Evolutionary conservation across 345 rosid species (phyloP), one percentile per base, ranked within the genome.

Genomic region (Acer saccharum): DNA sequence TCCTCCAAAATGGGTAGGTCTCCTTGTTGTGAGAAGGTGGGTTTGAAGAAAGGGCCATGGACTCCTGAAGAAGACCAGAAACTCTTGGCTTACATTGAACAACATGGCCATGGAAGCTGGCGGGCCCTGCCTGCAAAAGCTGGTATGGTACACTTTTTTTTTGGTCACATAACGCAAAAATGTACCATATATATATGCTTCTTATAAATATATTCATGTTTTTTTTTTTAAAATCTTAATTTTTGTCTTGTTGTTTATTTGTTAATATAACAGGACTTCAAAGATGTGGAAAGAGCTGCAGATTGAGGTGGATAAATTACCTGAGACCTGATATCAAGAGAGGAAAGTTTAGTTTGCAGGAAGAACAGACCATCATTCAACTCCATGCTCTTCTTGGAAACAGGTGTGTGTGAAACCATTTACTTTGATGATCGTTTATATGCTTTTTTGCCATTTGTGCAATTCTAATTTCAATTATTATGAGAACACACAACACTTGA

Each of bases 11-110:
- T 85, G 85, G 85, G 82, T 25, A 73, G 88, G 55, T 77, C 88
- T 25, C 88, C 85, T 13, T 78, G 88, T 44, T 82, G 92, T 10
- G 92, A 86, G 65, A 87, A 87, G 77, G 80, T 77, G 32, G 92
- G 92, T 7, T 69, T 88, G 81, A 88, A 88, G 88, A 88, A 85
- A 77, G 92, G 92, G 23, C 92, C 90, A 3, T 88, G 92, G 92
- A 88, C 92, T 41, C 84, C 88, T 10, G 92, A 88, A 65, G 92
- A 88, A 79, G 92, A 88, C 77, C 89, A 88, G 69, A 88, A 88
- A 48, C 87, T 88, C 75, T 48, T 87, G 35, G 89, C 84, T 54
- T 88, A 71, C 41, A 83, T 88, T 25, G 87, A 88, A 68, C 75
- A 83, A 69, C 87, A 88, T 50, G 90, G 90, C 65, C 88, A 85